phyloP scores from a whole-genome alignment of 2,329 filamentous ascomycete species.

The Fusarium multiceps region DNA sequence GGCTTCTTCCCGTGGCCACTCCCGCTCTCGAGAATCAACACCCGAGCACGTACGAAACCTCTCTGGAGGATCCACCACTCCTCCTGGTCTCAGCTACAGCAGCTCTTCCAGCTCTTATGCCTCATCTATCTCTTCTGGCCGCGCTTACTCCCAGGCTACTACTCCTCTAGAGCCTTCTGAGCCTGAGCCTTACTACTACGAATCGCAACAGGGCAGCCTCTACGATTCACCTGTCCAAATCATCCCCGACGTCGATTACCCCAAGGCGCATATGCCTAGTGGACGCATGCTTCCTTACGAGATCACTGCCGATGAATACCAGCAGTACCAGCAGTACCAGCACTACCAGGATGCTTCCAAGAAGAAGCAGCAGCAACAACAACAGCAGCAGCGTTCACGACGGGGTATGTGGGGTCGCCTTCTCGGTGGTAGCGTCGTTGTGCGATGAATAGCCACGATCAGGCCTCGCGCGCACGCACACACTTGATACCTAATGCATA shows the following conservation, averaged over 20 bases:
- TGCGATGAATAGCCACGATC: conserved; percentile 48
- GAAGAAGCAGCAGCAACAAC: conserved; percentile 50
- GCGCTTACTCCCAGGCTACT: conserved; percentile 62
- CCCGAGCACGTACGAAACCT: conserved; percentile 55
- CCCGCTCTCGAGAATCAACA: conserved; percentile 55
- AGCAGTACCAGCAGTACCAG: conserved; percentile 53
- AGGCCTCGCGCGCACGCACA: conserved; percentile 1
- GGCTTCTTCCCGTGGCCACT: conserved; percentile 58
- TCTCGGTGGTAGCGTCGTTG: conserved; percentile 59
- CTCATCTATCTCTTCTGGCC: conserved; percentile 60
- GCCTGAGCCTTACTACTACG: conserved; percentile 57
- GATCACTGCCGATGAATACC: conserved; percentile 64
- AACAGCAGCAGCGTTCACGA: conserved; percentile 50
- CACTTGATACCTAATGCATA: conserved; percentile 35
- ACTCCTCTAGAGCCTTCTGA: conserved; percentile 61
- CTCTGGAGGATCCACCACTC: conserved; percentile 52
- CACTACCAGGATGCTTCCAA: conserved; percentile 61
- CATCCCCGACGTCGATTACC: conserved; percentile 54
- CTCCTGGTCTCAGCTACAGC: conserved; percentile 62
- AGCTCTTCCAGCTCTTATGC: conserved; percentile 63
- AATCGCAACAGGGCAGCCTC: conserved; percentile 54
- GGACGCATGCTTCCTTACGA: conserved; percentile 64
- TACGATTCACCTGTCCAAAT: conserved; percentile 64
- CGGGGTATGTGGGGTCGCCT: conserved; percentile 66
- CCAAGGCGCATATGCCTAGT: conserved; percentile 50